These are phyloP conservation scores for Pestalotiopsis sp. DNA, from an alignment of 2,329 filamentous ascomycete species.

Conservation along the genomic window DNA sequence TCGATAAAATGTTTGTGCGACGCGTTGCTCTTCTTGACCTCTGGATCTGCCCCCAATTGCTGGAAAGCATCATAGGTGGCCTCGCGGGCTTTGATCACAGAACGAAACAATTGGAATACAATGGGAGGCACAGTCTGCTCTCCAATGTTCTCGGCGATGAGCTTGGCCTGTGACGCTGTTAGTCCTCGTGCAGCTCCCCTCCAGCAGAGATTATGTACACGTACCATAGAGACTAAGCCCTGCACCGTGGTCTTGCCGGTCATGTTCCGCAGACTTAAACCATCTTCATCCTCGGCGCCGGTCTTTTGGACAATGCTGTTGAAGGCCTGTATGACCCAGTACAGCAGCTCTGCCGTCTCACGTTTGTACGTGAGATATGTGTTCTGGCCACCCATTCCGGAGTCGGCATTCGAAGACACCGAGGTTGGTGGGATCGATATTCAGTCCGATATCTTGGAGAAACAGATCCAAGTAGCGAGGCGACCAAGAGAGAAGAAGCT, in stretches of 20 bases:
- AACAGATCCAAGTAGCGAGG: too few relatives aligned
- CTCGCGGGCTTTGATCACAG: constrained; percentile 39
- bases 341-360: constrained; percentile 38
- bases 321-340: constrained; percentile 41
- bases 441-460: too few relatives aligned
- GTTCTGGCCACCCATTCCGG: constrained; percentile 28
- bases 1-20: constrained; percentile 47
- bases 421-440: background rate
- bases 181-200: constrained; percentile 23
- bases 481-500: too few relatives aligned
- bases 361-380: constrained; percentile 41
- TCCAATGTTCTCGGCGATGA: constrained; percentile 38
- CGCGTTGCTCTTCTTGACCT: constrained; percentile 39
- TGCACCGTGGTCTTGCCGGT: constrained; percentile 39
- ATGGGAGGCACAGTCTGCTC: constrained; percentile 35
- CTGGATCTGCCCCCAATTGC: constrained; percentile 35
- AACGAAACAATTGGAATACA: constrained; percentile 35
- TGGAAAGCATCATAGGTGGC: constrained; percentile 32
- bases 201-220: background rate
- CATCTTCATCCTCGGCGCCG: constrained; percentile 17
- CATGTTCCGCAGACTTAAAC: constrained; percentile 32
- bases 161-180: constrained; percentile 26
- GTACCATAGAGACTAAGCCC: constrained; percentile 29
- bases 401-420: background rate
- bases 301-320: constrained; percentile 36